Percentiles rank a stretch among this genome's conserved stretches.
These are phyloP conservation scores for Penicillium egyptiacum DNA, from an alignment of 495 filamentous ascomycete species.

Conservation along the genomic window DNA sequence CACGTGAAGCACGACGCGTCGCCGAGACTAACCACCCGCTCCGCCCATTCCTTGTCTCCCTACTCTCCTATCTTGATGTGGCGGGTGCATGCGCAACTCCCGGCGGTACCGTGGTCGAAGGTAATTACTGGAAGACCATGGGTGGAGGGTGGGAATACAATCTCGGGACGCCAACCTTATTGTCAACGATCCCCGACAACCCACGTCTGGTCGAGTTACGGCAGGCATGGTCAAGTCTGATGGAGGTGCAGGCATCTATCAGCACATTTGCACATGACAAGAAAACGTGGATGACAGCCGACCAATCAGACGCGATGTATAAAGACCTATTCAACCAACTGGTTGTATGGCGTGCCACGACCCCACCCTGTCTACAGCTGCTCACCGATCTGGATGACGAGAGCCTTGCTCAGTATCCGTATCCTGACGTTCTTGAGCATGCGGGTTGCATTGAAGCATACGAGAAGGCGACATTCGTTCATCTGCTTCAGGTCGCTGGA, in stretches of 20 bases:
- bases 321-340: slow-evolving; percentile 34
- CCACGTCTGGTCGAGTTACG: slow-evolving; percentile 35
- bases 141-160: slow-evolving; percentile 47
- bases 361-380: slow-evolving; percentile 33
- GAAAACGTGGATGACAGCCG: slow-evolving; percentile 29
- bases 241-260: slow-evolving; percentile 43
- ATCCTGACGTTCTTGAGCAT: slow-evolving; percentile 38
- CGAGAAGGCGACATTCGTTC: slow-evolving; percentile 43
- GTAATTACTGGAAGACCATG: slow-evolving; percentile 42
- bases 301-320: slow-evolving; percentile 39
- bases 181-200: slow-evolving; percentile 27
- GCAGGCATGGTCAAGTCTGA: slow-evolving; percentile 40
- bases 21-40: slow-evolving; percentile 42
- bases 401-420: slow-evolving; percentile 30
- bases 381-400: slow-evolving; percentile 38
- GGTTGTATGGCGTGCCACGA: slow-evolving; percentile 36
- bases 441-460: slow-evolving; percentile 44
- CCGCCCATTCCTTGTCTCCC: slow-evolving; percentile 40
- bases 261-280: slow-evolving; percentile 42
- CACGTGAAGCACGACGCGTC: slow-evolving; percentile 33
- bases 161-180: slow-evolving; percentile 37
- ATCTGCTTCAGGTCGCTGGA: slow-evolving; percentile 39
- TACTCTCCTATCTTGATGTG: slow-evolving; percentile 44
- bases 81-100: slow-evolving; percentile 43
- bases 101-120: slow-evolving; percentile 41